Base-by-base conservation (phyloP, 2,329 filamentous ascomycete genomes). In the Pseudogymnoascus sp. region DNA sequence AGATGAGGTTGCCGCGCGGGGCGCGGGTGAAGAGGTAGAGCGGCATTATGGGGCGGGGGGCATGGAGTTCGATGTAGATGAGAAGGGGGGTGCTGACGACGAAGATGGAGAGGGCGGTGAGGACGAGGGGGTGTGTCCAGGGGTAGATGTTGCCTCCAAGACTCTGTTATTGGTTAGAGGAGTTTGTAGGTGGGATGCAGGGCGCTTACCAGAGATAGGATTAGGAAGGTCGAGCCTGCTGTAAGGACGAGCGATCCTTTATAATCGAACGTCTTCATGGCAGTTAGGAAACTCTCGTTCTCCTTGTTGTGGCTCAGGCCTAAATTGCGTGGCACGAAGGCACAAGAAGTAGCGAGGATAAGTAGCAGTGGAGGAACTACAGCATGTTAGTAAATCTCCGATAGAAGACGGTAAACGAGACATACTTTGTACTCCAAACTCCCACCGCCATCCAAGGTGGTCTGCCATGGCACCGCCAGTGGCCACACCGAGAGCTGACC, bases 391-490 rank as follows among this genome's bases (percentile, higher is more conserved):
- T 33, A 55, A 5, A 17, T 27, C 12, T 13, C 15, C 29, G 33
- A 33, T 21, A 17, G 12, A 15, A 17, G 2, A 6, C 21, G 3
- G n/a, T 27, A 21, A 6, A 55, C 33, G 4, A 4, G 9, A 17
- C 48, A 3, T 55, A 55, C 48, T 17, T n/a, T 88, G 85, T 6
- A 87, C 73, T 61, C 83, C 83, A 70, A 87, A 91, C 62, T 87
- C 86, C 85, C 86, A 89, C 42, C 89, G 78, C 88, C 88, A 92
- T 31, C 89, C 89, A 1, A 91, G 73, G 35, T 77, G 78, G 69
- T 91, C 88, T 25, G 86, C 87, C 69, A 92, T 83, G 60, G 85
- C 78, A 1, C 88, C 88, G 12, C 88, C 89, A 5, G 89, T 78
- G 0, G 87, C 87, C 1, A 87, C 88, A 2, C 89, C 89, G 2